A percentile compares a stretch with the other conserved stretches of the same genome.
Conservation (phyloP, 202 grass and related monocot genomes). For the Saccharum hybrid region DNA sequence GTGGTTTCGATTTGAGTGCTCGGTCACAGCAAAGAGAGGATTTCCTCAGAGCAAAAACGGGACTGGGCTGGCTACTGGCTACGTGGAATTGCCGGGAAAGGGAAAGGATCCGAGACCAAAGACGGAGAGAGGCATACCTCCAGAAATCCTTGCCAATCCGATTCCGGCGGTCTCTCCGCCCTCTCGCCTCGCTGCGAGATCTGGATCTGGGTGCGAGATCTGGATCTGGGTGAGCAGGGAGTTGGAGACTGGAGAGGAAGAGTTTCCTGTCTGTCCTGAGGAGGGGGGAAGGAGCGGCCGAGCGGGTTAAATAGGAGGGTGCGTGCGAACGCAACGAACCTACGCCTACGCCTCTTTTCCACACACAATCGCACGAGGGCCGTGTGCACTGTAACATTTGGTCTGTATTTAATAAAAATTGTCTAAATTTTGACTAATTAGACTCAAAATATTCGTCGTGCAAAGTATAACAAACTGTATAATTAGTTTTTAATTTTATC, state of each 20-base stretch:
- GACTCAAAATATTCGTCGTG: no score
- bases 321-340: not conserved
- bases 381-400: no score
- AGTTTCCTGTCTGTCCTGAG: not conserved
- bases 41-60: not conserved
- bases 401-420: no score
- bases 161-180: not conserved
- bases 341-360: not conserved
- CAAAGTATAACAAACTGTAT: no score
- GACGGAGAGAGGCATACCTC: not conserved
- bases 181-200: constrained; percentile 27
- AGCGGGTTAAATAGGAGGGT: constrained; percentile 17
- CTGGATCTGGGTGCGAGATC: no score
- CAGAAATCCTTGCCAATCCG: not conserved
- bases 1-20: not conserved
- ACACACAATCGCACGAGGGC: no score
- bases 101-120: not conserved
- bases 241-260: not conserved
- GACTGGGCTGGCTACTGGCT: not conserved
- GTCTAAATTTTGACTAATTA: no score
- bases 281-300: not conserved
- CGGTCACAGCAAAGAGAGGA: not conserved
- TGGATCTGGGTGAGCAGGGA: constrained; percentile 4
- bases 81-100: not conserved
- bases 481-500: no score